Percentiles rank a stretch among this genome's conserved stretches.
Conservation (phyloP, 1,284 basidiomycete species). For the Apiotrichum gracile region DNA sequence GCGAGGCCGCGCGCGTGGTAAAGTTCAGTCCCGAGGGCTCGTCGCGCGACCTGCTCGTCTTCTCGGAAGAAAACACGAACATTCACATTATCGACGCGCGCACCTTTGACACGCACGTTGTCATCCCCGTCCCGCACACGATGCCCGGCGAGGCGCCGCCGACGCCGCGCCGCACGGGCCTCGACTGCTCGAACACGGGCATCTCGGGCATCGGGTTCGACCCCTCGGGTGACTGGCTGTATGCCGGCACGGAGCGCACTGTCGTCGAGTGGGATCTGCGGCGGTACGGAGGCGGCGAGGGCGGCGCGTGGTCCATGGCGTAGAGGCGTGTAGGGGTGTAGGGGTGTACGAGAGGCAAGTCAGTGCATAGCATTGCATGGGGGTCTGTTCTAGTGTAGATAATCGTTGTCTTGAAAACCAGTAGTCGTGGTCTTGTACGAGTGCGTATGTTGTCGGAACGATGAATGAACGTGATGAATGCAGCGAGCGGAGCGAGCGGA, state of each 20-base stretch:
- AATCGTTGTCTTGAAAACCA: too few species aligned
- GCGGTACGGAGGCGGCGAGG: constrained; percentile 28
- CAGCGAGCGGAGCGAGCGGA: too few species aligned
- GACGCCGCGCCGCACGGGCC: constrained; percentile 14
- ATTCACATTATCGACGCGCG: constrained; percentile 47
- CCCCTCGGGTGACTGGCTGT: constrained; percentile 44
- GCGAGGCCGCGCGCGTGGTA: constrained; percentile 45
- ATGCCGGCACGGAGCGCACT: constrained; percentile 44
- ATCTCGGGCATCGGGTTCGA: constrained; percentile 45
- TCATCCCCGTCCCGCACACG: constrained; percentile 36
- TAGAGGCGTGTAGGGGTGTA: constrained; percentile 4
- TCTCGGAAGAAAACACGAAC: constrained; percentile 39
- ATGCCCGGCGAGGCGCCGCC: not conserved
- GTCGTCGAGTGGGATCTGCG: constrained; percentile 47
- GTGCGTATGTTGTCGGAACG: too few species aligned
- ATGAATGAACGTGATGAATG: too few species aligned
- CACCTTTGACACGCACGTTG: constrained; percentile 43
- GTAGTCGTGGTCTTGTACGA: too few species aligned
- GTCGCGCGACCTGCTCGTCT: constrained; percentile 43
- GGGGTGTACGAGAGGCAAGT: too few species aligned
- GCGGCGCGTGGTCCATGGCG: constrained; percentile 38
- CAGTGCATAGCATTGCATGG: too few species aligned
- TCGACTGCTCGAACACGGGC: constrained; percentile 35
- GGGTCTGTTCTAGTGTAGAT: too few species aligned
- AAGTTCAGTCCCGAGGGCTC: constrained; percentile 46